Base-by-base conservation (phyloP, 441 rosid genomes). In the Biscutella laevigata region DNA sequence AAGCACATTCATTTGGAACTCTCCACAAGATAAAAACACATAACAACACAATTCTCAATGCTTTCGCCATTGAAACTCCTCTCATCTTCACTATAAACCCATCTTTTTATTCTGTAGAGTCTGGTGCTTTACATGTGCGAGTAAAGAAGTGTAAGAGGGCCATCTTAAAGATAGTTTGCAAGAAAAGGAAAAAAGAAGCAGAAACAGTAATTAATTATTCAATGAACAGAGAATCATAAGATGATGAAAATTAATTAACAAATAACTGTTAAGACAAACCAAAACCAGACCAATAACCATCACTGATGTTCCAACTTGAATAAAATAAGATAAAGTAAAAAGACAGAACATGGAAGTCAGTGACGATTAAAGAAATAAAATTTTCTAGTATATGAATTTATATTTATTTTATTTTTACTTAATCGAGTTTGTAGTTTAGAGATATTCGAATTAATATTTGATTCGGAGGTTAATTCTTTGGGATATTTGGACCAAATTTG, bases 21-120 rank as follows among this genome's bases (percentile, higher is more conserved):
- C 52, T 48, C 79, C 72, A 80, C 25, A 71, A 37, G 47, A 54
- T 13, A 28, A 44, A 70, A 57, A 78, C 25, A 42, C 74, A 54
- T 62, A 77, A 67, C 30, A 80, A 53, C 39, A 68, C 8, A 17
- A 69, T 22, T 24, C 52, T 59, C 47, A 62, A 55, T 50, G 68
- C 61, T 47, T 47, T 54, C 46, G 49, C 38, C 54, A 44, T 44
- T 7, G 42, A 25, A 37, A 57, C 44, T 42, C 44, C 44, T 33
- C 62, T 59, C 21, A 55, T 21, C 66, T 56, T 68, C 64, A 61
- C 39, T 52, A 51, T 67, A 41, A 54, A 40, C 54, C 64, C 83
- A 74, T 83, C 44, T 50, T 55, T 15, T n/a, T n/a, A 66, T 66
- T 59, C 6, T 29, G 38, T 59, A 15, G 56, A 45, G 59, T 42